Base-by-base conservation (phyloP, 2,329 filamentous ascomycete species). In the Talaromyces funiculosus region DNA sequence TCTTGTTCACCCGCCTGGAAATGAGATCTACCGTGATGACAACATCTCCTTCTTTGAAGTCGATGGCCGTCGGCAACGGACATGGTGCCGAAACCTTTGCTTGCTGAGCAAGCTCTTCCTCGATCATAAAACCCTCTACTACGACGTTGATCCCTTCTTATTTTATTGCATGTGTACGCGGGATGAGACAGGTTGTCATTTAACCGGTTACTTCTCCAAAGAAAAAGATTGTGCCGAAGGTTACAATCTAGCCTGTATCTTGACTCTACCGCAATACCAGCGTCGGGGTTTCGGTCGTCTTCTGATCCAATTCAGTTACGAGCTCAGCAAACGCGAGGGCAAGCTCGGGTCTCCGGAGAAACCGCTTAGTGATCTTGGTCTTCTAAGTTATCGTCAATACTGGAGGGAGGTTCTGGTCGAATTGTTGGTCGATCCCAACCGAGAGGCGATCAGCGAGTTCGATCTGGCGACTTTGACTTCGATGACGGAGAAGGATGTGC, bases 161-260 rank as follows among this genome's bases (percentile, higher is more conserved):
- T 97, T 97, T 78, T 97, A 97, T 73, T 92, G 97, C 67, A 90
- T 97, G 78, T 96, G 92, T 65, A 94, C 96, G 68, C 93, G 92
- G 67, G 90, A 97, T 69, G 89, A 94, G 60, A 84, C 88, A 18
- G 93, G 93, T 18, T 97, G 94, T 71, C 94, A 97, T 72, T 94
- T 99, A 67, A 93, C 97, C 26, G 94, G 94, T n/a, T 99, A 99
- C 72, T 99, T 99, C 69, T 96, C 90, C 60, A 99, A 99, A 73
- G 94, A 99, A 75, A 99, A 99, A 68, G 94, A 99, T 75, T 93
- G 89, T 40, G 92, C 92, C 0, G 95, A 99, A 69, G 91, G 90
- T 31, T 99, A 97, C 82, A 99, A 99, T 71, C 88, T 99, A 33
- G 95, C 94, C 4, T 99, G 95, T 83, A 99, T 99, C 72, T 81